phyloP scores from a whole-genome alignment of 495 filamentous ascomycete genomes.

The Sabuloglossum arenarium region DNA sequence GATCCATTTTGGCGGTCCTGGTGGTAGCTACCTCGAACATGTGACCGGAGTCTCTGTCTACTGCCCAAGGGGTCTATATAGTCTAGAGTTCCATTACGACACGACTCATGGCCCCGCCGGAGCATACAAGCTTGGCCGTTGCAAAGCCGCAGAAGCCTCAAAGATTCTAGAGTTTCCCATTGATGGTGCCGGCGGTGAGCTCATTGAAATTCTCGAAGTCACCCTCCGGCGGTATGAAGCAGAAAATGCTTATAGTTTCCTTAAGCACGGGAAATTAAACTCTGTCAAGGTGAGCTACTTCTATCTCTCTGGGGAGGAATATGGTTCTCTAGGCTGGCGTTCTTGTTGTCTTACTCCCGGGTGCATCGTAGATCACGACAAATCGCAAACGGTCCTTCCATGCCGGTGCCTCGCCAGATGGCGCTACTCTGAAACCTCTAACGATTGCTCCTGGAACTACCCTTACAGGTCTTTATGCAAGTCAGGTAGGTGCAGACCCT shows the following conservation, averaged over 20 bases:
- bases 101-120: background rate
- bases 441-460: conserved; percentile 4
- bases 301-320: background rate
- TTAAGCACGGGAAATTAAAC: background rate
- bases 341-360: background rate
- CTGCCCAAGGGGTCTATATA: background rate
- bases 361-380: conserved; percentile 2
- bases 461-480: conserved; percentile 3
- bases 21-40: conserved; percentile 1
- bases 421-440: background rate
- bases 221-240: background rate
- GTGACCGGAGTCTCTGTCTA: conserved; percentile 2
- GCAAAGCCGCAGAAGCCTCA: background rate
- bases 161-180: conserved; percentile 3
- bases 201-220: conserved; percentile 4
- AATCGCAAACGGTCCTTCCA: conserved; percentile 3
- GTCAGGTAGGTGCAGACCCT: conserved; percentile 1
- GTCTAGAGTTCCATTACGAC: conserved; percentile 3
- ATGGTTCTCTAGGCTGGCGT: background rate
- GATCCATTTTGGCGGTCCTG: conserved; percentile 4
- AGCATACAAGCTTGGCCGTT: conserved; percentile 3
- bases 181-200: conserved; percentile 4
- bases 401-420: background rate
- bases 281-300: conserved; percentile 1
- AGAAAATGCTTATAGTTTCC: conserved; percentile 3